Evolutionary conservation across 352 stramenopile genomes (phyloP).

Genomic region (Globisporangium paddicum): DNA sequence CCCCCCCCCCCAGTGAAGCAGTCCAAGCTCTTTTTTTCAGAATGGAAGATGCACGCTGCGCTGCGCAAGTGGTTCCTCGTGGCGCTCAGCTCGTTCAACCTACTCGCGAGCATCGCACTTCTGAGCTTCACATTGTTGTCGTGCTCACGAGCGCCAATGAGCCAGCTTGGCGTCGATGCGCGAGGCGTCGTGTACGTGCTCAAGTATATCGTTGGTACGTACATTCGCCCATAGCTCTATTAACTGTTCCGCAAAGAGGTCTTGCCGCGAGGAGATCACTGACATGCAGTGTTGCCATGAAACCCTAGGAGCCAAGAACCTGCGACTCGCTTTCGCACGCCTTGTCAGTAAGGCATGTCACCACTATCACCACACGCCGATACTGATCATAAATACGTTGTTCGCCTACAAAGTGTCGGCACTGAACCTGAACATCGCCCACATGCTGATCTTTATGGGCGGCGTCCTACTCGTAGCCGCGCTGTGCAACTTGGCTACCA

Average conservation of each 20-base stretch:
- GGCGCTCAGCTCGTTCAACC: not conserved
- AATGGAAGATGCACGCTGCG: not conserved
- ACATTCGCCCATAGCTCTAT: not conserved
- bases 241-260: not conserved
- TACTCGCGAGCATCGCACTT: not conserved
- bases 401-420: not conserved
- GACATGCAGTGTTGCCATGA: not conserved
- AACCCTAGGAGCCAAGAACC: not conserved
- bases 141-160: not conserved
- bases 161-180: not conserved
- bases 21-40: not conserved
- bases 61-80: not conserved
- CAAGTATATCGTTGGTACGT: not conserved
- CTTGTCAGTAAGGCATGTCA: not conserved
- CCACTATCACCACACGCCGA: too few relatives aligned
- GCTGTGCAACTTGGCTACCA: not conserved
- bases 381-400: not conserved
- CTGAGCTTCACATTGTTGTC: not conserved
- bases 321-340: not conserved
- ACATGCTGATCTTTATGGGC: not conserved
- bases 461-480: not conserved
- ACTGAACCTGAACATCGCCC: not conserved
- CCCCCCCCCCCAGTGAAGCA: not conserved
- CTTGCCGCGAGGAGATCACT: not conserved
- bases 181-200: constrained; percentile 1